phyloP scores from a whole-genome alignment of 2,329 filamentous ascomycete genomes.

The Penicillium frequentans region DNA sequence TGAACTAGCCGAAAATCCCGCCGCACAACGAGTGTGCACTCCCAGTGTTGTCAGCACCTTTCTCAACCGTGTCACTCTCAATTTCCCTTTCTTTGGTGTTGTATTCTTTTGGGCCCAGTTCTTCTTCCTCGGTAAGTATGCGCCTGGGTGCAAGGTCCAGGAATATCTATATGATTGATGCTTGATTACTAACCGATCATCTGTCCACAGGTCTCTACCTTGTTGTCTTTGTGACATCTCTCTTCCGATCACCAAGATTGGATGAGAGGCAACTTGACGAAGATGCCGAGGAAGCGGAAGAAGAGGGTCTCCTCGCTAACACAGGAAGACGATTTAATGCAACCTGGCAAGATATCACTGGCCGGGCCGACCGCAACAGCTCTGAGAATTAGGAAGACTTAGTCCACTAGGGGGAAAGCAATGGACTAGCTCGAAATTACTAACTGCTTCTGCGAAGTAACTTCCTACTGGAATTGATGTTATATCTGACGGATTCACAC shows the following conservation, averaged over 20 bases:
- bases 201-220: slow-evolving; percentile 64
- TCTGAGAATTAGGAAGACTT: neutral
- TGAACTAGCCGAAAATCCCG: slow-evolving; percentile 68
- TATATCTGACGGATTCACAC: neutral
- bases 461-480: neutral
- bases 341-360: slow-evolving; percentile 85
- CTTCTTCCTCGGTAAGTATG: slow-evolving; percentile 66
- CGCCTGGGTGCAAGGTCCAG: neutral
- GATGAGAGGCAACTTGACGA: slow-evolving; percentile 78
- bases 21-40: slow-evolving; percentile 80
- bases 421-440: neutral
- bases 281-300: slow-evolving; percentile 87
- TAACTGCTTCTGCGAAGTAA: neutral
- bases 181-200: neutral
- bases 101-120: slow-evolving; percentile 98
- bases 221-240: slow-evolving; percentile 72
- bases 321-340: slow-evolving; percentile 80
- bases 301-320: slow-evolving; percentile 84
- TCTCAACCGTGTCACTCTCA: slow-evolving; percentile 86
- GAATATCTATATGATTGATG: neutral
- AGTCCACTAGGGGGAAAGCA: neutral
- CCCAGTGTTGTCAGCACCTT: slow-evolving; percentile 90
- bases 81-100: slow-evolving; percentile 91
- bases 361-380: slow-evolving; percentile 42
- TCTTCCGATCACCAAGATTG: slow-evolving; percentile 78